A percentile compares a stretch with the other conserved stretches of the same genome.
Evolutionary conservation across 495 filamentous ascomycete species (phyloP).

Genomic region (Neurospora sp.): DNA sequence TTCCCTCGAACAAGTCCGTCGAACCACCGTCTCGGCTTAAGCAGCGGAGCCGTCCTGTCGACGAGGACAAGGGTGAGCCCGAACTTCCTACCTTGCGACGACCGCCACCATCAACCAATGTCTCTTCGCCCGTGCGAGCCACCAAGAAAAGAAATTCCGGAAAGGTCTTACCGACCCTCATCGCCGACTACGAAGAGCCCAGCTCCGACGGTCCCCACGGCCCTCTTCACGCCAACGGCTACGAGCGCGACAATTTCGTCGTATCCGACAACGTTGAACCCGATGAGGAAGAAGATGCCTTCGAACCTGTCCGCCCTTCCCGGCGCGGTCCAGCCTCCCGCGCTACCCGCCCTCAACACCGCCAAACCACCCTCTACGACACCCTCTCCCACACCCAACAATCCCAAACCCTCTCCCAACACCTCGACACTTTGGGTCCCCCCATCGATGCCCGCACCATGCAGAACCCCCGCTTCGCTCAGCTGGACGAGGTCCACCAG

Average conservation of each 20-base stretch:
- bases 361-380: constrained; percentile 50
- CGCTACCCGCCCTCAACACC: constrained; percentile 63
- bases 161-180: constrained; percentile 14
- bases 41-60: neutral
- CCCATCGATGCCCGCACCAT: neutral
- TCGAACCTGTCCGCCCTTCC: constrained; percentile 38
- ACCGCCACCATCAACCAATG: constrained; percentile 60
- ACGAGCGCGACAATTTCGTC: constrained; percentile 43
- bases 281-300: constrained; percentile 44
- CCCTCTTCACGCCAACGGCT: constrained; percentile 31
- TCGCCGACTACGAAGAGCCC: constrained; percentile 25
- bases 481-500: constrained; percentile 37
- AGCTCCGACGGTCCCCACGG: constrained; percentile 23
- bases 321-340: constrained; percentile 30
- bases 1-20: constrained; percentile 9
- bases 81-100: constrained; percentile 33
- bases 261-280: constrained; percentile 35
- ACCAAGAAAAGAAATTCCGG: constrained; percentile 37
- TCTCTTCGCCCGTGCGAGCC: constrained; percentile 65
- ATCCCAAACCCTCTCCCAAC: neutral
- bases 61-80: neutral
- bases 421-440: neutral
- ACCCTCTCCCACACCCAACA: neutral
- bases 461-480: constrained; percentile 23
- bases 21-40: constrained; percentile 5